Base-by-base conservation (phyloP, 805 yeast species). In the Pichia insulana region DNA sequence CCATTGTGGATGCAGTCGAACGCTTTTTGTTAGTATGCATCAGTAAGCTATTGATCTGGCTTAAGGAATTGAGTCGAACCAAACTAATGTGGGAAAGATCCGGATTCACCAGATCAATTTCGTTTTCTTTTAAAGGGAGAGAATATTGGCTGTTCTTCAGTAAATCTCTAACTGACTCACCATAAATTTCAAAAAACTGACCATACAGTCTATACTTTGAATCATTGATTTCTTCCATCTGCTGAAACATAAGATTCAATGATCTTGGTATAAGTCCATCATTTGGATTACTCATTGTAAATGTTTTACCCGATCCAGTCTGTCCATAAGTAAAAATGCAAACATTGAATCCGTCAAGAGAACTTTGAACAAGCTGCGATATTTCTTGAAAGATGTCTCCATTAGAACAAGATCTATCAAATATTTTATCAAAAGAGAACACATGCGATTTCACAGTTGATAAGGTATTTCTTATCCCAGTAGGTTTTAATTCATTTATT, bases 281-380 rank as follows among this genome's bases (percentile, higher is more conserved):
- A 1, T 61, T 54, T 0, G 73, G 64, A 20, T 71, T 64, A 2
- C 88, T 73, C 97, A 90, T 92, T 0, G 98, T 92, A 58, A 64
- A 80, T 0, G 97, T 90, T 58, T 90, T 90, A 3, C 98, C 98
- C 0, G 97, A 82, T 0, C 92, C 96, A 0, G 98, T 92, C 61
- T 90, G 98, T 1, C 98, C 98, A 59, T 92, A 90, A 0, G 97
- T 95, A 65, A 90, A 87, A 2, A 92, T 85, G 60, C 97, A 88
- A 3, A 88, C 96, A 52, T 87, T 87, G 55, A 70, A 79, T 0
- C 98, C 98, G 61, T 90, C 95, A 12, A 89, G 59, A 1, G 94
- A 78, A 65, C 74, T 86, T 58, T 87, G 96, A 2, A 90, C 78
- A 18, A 90, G 62, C 58, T 88, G 95, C 2, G 92, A 80, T 1